Evolutionary conservation across 2,329 filamentous ascomycete genomes (phyloP).

Genomic region (Dactylellina haptotyla): DNA sequence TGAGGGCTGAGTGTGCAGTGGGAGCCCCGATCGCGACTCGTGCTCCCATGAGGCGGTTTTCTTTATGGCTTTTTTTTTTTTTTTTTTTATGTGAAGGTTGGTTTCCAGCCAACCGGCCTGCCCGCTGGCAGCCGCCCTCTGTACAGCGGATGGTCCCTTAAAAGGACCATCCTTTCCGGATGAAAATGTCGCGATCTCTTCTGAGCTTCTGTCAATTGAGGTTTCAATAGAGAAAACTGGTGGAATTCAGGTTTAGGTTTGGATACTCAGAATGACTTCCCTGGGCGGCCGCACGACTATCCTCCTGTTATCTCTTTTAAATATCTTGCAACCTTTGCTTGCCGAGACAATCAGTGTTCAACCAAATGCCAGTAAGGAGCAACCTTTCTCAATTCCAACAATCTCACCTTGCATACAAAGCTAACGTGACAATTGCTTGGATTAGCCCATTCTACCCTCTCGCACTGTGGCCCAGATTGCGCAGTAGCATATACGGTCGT

Average conservation of each 20-base stretch:
- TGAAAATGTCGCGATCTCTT: background rate
- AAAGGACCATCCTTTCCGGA: slow-evolving; percentile 12
- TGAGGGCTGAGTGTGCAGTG: slow-evolving; percentile 3
- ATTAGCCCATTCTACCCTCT: slow-evolving; percentile 24
- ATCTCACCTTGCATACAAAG: background rate
- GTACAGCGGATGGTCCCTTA: background rate
- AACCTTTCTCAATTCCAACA: background rate
- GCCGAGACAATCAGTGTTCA: slow-evolving; percentile 8
- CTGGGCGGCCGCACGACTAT: background rate
- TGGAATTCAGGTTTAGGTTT: no score
- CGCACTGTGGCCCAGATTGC: slow-evolving; percentile 27
- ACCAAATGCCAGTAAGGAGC: slow-evolving; percentile 28
- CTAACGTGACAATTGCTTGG: background rate
- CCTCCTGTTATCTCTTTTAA: background rate
- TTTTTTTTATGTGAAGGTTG: no score
- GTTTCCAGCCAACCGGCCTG: no score
- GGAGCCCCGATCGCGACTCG: no score
- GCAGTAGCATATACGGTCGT: slow-evolving; percentile 30
- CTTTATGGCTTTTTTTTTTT: no score
- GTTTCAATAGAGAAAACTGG: no score
- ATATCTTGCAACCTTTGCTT: background rate
- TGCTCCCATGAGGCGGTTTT: no score
- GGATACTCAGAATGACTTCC: background rate
- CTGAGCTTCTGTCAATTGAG: background rate
- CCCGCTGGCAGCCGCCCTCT: background rate